A percentile compares a stretch with the other conserved stretches of the same genome.
Evolutionary conservation across 129 eudicot genomes (phyloP).

Genomic region (Erigeron canadensis): DNA sequence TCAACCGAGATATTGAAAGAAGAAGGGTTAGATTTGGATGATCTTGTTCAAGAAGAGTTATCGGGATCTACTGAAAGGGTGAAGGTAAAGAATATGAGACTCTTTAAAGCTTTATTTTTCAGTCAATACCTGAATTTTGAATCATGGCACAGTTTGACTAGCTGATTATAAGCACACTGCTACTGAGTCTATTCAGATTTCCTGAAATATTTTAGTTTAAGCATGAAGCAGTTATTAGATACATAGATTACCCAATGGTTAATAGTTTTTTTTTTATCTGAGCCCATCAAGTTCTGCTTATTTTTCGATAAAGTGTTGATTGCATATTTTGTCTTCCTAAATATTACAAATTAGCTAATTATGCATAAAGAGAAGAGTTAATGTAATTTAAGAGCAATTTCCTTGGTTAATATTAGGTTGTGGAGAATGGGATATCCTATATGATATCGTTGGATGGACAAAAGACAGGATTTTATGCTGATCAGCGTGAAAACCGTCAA

Average conservation of each 20-base stretch:
- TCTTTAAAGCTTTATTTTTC: slow-evolving; percentile 9
- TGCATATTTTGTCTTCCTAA: not conserved
- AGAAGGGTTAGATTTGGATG: slow-evolving; percentile 71
- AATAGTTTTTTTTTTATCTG: too few relatives aligned
- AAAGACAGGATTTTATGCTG: slow-evolving; percentile 98
- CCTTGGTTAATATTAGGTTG: slow-evolving; percentile 46
- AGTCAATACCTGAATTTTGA: not conserved
- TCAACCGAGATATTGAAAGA: slow-evolving; percentile 83
- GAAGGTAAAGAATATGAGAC: slow-evolving; percentile 43
- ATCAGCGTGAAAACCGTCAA: slow-evolving; percentile 94
- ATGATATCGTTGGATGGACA: slow-evolving; percentile 88
- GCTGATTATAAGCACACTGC: too few relatives aligned
- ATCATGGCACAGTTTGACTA: too few relatives aligned
- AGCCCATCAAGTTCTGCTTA: too few relatives aligned
- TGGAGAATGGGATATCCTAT: slow-evolving; percentile 85
- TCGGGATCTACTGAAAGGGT: slow-evolving; percentile 45
- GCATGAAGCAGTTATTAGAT: too few relatives aligned
- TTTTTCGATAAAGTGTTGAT: not conserved
- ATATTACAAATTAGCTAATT: not conserved
- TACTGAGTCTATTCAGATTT: too few relatives aligned
- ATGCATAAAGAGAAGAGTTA: slow-evolving; percentile 1
- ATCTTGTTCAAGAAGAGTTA: slow-evolving; percentile 39
- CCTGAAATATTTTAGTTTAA: too few relatives aligned
- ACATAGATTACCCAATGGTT: too few relatives aligned
- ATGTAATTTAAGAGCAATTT: slow-evolving; percentile 15